Evolutionary conservation across 1,284 basidiomycete genomes (phyloP).

Genomic region (Leucoagaricus sp.): DNA sequence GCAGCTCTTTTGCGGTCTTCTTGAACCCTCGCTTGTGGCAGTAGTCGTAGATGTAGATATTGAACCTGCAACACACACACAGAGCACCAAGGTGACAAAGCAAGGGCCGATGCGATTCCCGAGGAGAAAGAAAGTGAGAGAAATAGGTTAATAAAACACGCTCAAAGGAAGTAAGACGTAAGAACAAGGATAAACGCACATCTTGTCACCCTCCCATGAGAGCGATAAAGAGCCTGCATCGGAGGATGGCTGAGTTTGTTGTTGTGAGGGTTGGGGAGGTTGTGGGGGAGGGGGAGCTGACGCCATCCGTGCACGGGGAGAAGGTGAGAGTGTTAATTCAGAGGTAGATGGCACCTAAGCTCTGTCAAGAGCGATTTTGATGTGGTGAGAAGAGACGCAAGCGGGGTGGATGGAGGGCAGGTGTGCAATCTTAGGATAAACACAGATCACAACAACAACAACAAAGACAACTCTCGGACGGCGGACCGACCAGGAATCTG

Average conservation of each 20-base stretch:
- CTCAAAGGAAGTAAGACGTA: background rate
- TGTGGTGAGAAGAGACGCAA: constrained; percentile 8
- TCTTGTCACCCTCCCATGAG: constrained; percentile 52
- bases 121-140: constrained; percentile 14
- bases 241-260: constrained; percentile 17
- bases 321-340: constrained; percentile 11
- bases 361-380: background rate
- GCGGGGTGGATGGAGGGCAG: constrained; percentile 8
- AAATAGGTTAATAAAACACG: constrained; percentile 9
- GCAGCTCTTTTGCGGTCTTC: constrained; percentile 67
- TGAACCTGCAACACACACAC: constrained; percentile 61
- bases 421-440: background rate
- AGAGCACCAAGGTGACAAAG: constrained; percentile 16
- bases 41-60: constrained; percentile 85
- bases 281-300: constrained; percentile 21
- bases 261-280: constrained; percentile 23
- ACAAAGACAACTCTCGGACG: background rate
- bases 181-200: constrained; percentile 34
- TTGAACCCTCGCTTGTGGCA: constrained; percentile 74
- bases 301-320: constrained; percentile 19
- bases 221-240: constrained; percentile 22
- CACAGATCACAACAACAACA: background rate
- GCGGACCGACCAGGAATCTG: background rate
- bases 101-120: constrained; percentile 23
- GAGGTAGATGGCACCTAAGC: background rate